Conservation (phyloP, 805 yeast species). For the Starmerella vaccinii region DNA sequence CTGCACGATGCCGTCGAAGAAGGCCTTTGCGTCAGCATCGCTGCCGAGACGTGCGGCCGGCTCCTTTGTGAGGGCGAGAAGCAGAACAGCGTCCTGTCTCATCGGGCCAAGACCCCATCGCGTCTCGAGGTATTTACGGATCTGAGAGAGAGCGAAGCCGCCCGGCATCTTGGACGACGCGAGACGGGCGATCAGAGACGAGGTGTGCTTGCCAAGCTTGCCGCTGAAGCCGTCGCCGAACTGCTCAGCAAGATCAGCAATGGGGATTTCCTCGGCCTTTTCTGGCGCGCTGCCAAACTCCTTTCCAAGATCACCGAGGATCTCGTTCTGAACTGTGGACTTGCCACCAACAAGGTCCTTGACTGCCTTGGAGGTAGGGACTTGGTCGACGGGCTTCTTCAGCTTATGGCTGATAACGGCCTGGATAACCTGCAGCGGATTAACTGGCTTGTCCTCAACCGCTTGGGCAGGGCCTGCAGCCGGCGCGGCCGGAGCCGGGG, state of each 20-base stretch:
- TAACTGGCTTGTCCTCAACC: constrained; percentile 80
- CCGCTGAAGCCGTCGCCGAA: constrained; percentile 89
- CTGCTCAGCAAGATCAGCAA: constrained; percentile 87
- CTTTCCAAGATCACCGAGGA: constrained; percentile 95
- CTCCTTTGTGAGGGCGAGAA: constrained; percentile 76
- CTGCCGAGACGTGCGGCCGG: constrained; percentile 80
- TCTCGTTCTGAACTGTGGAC: constrained; percentile 97
- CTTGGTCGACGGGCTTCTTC: constrained; percentile 77
- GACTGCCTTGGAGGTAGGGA: constrained; percentile 84
- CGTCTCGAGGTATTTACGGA: constrained; percentile 83
- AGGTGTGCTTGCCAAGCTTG: constrained; percentile 83
- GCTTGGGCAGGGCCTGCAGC: constrained; percentile 73
- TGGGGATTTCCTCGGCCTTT: constrained; percentile 97
- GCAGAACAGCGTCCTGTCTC: constrained; percentile 84
- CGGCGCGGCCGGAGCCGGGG: constrained; percentile 53
- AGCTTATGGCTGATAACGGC: constrained; percentile 91
- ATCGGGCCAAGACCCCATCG: constrained; percentile 91
- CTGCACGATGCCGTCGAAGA: constrained; percentile 69
- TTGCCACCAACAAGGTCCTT: constrained; percentile 97
- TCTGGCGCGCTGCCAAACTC: constrained; percentile 98
- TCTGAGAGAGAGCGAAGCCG: constrained; percentile 86
- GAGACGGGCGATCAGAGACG: constrained; percentile 78
- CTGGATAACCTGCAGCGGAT: constrained; percentile 72
- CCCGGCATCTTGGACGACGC: constrained; percentile 99
- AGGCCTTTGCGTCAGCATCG: constrained; percentile 84